Base-by-base conservation (phyloP, 2,329 filamentous ascomycete species). In the Exophiala lecanii-corni region DNA sequence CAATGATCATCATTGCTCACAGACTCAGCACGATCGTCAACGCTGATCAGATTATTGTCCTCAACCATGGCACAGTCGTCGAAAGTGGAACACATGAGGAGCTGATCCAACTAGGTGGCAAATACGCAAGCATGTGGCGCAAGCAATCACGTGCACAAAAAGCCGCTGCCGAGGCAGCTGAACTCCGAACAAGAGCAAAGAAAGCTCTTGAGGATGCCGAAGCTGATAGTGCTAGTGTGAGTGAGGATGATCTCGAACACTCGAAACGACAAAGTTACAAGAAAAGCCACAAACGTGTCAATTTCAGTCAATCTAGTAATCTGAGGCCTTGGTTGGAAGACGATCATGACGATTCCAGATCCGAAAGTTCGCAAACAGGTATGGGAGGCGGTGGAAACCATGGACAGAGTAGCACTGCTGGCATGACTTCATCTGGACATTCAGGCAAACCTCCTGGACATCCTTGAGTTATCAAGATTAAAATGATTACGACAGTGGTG, bases 1-100 rank as follows among this genome's bases (percentile, higher is more conserved):
- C 92, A 1, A 83, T 96, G 70, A 78, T 98, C 48, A 89, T 97
- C 39, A 97, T 98, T 68, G 92, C 92, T 39, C 88, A 94, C 64
- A 83, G 88, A 41, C 70, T 95, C 17, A 92, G 86, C 21, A 89
- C 84, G 1, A 91, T 92, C 56, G 89, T 86, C 2, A 83, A 86
- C 45, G 88, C 88, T 7, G 86, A 94, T 61, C 85, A 89, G 58
- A 89, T 94, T 48, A 72, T 89, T 40, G 87, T 94, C 33, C 72
- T 89, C 20, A 81, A 84, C 50, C 78, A 80, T 47, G 88, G 88
- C n/a, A 73, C 76, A 34, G 83, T 94, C 38, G 78, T 79, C 10
- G 88, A 94, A 67, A 75, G 76, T 36, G 88, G 88, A 12, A 89
- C 81, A 0, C 89, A 95, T 59, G 76, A 84, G 12, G 81, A 91